Conservation (phyloP, 768 basidiomycete genomes). For the Russula vinacea region DNA sequence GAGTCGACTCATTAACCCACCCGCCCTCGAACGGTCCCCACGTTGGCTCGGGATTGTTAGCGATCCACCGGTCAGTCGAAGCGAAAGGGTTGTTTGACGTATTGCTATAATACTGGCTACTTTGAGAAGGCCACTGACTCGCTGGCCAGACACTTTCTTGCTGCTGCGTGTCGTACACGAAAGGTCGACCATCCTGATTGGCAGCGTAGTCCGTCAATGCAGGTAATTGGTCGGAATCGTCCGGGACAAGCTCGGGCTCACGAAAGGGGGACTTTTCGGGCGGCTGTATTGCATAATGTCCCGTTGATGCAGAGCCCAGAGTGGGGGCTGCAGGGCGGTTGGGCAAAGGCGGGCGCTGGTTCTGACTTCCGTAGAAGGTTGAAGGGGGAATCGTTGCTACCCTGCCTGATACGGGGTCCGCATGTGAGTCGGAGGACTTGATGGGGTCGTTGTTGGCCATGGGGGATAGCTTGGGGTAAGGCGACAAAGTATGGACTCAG, state of each 20-base stretch:
- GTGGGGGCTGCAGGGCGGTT: constrained; percentile 34
- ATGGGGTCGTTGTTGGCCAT: constrained; percentile 19
- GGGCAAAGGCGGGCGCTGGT: constrained; percentile 38
- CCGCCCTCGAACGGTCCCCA: constrained; percentile 16
- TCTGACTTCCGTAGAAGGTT: constrained; percentile 23
- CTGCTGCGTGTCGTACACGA: constrained; percentile 19
- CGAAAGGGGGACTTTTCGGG: constrained; percentile 34
- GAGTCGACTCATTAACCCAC: constrained; percentile 29
- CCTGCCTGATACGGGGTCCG: constrained; percentile 2
- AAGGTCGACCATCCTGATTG: constrained; percentile 22
- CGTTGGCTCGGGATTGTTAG: constrained; percentile 14
- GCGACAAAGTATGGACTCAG: not conserved
- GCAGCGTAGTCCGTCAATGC: constrained; percentile 10
- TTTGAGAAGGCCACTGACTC: constrained; percentile 19
- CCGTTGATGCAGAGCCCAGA: constrained; percentile 41
- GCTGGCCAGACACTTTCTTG: constrained; percentile 18
- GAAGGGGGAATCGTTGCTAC: constrained; percentile 34
- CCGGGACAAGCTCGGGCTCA: constrained; percentile 36
- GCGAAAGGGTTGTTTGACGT: constrained; percentile 18
- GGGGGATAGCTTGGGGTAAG: not conserved
- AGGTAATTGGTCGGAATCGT: constrained; percentile 25
- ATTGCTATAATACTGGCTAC: constrained; percentile 11
- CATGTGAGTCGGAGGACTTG: constrained; percentile 8
- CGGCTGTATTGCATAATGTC: constrained; percentile 32
- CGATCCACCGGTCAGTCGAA: constrained; percentile 24